Base-by-base conservation (phyloP, 208 protist genomes). In the Acanthamoeba rhysodes region DNA sequence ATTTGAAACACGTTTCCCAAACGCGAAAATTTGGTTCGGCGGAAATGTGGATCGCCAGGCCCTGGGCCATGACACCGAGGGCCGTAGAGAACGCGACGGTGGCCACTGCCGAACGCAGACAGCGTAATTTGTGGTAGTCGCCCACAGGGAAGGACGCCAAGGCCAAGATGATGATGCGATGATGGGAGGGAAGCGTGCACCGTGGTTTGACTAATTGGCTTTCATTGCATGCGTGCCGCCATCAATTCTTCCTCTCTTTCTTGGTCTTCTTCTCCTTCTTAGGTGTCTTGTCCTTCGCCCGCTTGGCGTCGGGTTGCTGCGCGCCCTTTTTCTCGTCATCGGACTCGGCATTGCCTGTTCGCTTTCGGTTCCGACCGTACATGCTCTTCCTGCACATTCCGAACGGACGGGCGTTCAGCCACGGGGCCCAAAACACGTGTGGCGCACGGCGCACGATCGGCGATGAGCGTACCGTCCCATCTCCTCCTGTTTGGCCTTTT, bases 311-410 rank as follows among this genome's bases (percentile, higher is more conserved):
- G 18, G 72, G 72, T 24, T 80, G 62, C n/a, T 5, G n/a, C n/a
- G 27, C 27, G 45, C 24, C 45, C 74, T 84, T 37, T 14, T 41
- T 84, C 74, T n/a, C 14, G 10, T 55, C 53, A 18, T 84, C 37
- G 32, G 10, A 24, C 12, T 29, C 55, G 6, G 14, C 55, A 24
- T 62, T 24, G 55, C 55, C n/a, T 24, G 74, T 22, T 29, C 74
- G 74, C 74, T 84, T 84, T 53, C 74, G 29, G 41, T 84, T 22
- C 74, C 74, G 74, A 8, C 74, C 74, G 74, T 84, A 84, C 24
- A 84, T 55, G 74, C 24, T n/a, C 74, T 84, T 84, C 74, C 74
- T 84, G 74, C 41, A 74, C 68, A 74, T 29, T 45, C 41, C 14
- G n/a, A 45, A 45, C 14, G 55, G 12, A 59, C 6, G 55, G 18